phyloP scores from a whole-genome alignment of 2,329 filamentous ascomycete genomes.

The Fusarium decemcellulare region DNA sequence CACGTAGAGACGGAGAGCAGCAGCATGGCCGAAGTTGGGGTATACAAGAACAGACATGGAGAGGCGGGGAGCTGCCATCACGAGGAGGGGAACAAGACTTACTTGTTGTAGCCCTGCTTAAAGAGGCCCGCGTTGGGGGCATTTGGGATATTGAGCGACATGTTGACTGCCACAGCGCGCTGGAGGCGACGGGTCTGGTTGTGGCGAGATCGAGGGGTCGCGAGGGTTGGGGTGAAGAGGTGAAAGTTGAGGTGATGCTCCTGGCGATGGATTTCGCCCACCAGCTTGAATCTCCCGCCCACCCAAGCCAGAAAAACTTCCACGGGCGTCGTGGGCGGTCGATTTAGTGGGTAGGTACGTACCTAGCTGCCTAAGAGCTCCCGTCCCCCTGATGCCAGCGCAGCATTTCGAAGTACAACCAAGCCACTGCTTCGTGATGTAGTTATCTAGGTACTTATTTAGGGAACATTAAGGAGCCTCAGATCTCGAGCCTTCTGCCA shows the following conservation, averaged over 20 bases:
- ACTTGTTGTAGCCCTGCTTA: constrained; percentile 98
- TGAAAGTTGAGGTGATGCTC: constrained; percentile 41
- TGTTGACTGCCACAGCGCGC: constrained; percentile 57
- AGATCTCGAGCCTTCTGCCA: too few relatives aligned
- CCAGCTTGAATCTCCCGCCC: constrained; percentile 43
- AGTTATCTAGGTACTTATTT: too few relatives aligned
- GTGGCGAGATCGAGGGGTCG: constrained; percentile 39
- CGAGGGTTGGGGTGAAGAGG: constrained; percentile 31
- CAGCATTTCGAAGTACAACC: not conserved
- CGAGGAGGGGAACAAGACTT: constrained; percentile 54
- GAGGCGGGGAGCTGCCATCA: constrained; percentile 46
- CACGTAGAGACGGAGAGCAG: not conserved
- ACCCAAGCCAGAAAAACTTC: constrained; percentile 46
- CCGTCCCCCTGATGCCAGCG: not conserved
- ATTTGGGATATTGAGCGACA: constrained; percentile 97
- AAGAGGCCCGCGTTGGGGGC: constrained; percentile 95
- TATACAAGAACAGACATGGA: constrained; percentile 33
- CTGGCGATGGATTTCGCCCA: constrained; percentile 41
- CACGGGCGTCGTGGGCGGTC: constrained; percentile 39
- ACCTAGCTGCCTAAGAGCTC: constrained; percentile 34
- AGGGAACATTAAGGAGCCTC: too few relatives aligned
- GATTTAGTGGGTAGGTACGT: constrained; percentile 46
- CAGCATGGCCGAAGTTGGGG: constrained; percentile 9
- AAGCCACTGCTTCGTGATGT: not conserved
- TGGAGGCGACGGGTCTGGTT: constrained; percentile 25